Base-by-base conservation (phyloP, 2,329 filamentous ascomycete species). In the Stagonosporopsis cucurbitacearum region DNA sequence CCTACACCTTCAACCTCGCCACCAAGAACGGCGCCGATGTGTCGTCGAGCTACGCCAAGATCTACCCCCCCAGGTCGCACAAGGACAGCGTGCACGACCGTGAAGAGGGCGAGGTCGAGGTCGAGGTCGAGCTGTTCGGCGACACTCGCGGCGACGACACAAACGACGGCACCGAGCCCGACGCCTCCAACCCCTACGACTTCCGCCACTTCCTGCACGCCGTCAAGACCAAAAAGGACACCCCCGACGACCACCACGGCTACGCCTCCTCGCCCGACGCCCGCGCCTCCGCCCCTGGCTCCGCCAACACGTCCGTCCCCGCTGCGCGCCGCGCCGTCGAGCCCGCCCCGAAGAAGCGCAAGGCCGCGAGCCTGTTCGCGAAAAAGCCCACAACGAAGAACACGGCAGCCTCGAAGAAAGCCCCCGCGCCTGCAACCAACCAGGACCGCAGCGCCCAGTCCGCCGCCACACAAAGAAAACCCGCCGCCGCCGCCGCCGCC, bases 1-100 rank as follows among this genome's bases (percentile, higher is more conserved):
- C 88, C 35, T 89, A 96, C 76, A 88, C 91, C 68, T 93, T 96
- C 88, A 97, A 96, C 74, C 78, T 96, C 83, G 51, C 86, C 86
- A 13, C 90, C 89, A 2, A 84, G 43, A 85, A 91, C 63, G 76
- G 82, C 49, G 83, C 84, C 26, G 85, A 83, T 66, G 80, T 96
- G 36, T 82, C 85, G 43, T 82, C 86, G 45, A 82, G 88, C 68
- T 87, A 91, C 69, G 81, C 86, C 9, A 90, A 91, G 57, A 81
- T 95, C 80, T 77, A 68, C 45, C 70, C 64, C 7, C 65, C 60
- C 59, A 73, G 67, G 49, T 37, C 54, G 58, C 51, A 53, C 54
- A 69, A 63, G 44, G 62, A 64, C 33, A 59, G 51, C 36, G 70
- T 59, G 46, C 62, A 57, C 5, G 57, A 64, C 53, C 67, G 69